Conservation (phyloP, 768 basidiomycete species). For the Boletales sp. region DNA sequence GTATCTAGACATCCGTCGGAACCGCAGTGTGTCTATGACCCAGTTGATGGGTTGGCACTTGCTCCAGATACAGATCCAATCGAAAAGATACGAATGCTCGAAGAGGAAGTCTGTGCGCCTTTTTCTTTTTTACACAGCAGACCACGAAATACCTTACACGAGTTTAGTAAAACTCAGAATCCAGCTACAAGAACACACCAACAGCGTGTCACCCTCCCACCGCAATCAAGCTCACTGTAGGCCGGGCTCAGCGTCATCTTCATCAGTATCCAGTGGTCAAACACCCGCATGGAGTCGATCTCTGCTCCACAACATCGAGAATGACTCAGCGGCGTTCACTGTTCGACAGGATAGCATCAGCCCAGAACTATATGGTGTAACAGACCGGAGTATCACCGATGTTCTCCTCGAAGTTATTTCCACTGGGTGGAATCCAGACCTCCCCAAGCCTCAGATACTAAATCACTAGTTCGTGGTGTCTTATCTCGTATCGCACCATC, state of each 20-base stretch:
- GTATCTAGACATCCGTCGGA: slow-evolving; percentile 71
- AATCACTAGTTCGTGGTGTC: slow-evolving; percentile 65
- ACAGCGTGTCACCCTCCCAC: slow-evolving; percentile 25
- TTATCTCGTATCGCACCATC: slow-evolving; percentile 5
- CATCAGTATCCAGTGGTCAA: slow-evolving; percentile 15
- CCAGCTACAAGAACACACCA: slow-evolving; percentile 53
- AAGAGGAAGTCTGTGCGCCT: slow-evolving; percentile 69
- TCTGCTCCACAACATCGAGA: not conserved
- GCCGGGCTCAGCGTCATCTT: slow-evolving; percentile 23
- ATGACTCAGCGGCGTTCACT: not conserved
- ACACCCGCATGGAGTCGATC: slow-evolving; percentile 5
- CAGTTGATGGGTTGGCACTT: slow-evolving; percentile 75
- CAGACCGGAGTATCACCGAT: slow-evolving; percentile 42
- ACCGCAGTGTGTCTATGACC: slow-evolving; percentile 84
- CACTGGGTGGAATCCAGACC: slow-evolving; percentile 82
- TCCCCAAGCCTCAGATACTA: slow-evolving; percentile 70
- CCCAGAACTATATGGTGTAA: slow-evolving; percentile 43
- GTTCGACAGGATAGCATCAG: slow-evolving; percentile 46
- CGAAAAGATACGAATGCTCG: slow-evolving; percentile 73
- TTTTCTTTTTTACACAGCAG: not conserved
- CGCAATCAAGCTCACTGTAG: slow-evolving; percentile 16
- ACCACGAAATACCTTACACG: slow-evolving; percentile 8
- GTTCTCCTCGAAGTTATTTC: slow-evolving; percentile 64
- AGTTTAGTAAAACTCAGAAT: slow-evolving; percentile 58
- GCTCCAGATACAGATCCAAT: slow-evolving; percentile 76